Percentiles rank a stretch among this genome's conserved stretches.
These are phyloP conservation scores for Asterochloris erici DNA, from an alignment of 139 green algal genomes.

Conservation along the genomic window DNA sequence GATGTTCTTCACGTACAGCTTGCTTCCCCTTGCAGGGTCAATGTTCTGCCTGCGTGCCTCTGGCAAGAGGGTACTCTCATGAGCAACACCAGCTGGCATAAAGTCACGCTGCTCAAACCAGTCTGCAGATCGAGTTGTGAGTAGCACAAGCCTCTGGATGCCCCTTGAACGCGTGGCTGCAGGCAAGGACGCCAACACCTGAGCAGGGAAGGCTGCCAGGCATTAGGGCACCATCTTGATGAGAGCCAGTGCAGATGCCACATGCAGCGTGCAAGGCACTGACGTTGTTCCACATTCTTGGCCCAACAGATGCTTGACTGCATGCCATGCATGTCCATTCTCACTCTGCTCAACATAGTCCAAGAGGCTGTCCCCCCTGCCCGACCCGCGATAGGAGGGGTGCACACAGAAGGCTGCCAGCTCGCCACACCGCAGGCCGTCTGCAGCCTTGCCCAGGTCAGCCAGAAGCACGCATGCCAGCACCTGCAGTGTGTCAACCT, in stretches of 20 bases:
- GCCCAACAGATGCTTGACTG: slow-evolving; percentile 15
- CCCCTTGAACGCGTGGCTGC: too few relatives aligned
- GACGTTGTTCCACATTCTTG: too few relatives aligned
- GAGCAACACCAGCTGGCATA: slow-evolving; percentile 25
- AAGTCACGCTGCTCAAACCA: slow-evolving; percentile 83
- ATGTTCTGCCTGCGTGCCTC: slow-evolving; percentile 26
- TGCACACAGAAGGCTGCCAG: slow-evolving; percentile 86
- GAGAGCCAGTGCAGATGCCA: too few relatives aligned
- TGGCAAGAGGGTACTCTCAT: slow-evolving; percentile 25
- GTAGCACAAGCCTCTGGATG: slow-evolving; percentile 61
- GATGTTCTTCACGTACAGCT: slow-evolving; percentile 82
- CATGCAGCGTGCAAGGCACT: too few relatives aligned
- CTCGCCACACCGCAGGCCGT: slow-evolving; percentile 60
- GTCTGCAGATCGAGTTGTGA: slow-evolving; percentile 81
- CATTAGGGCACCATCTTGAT: too few relatives aligned
- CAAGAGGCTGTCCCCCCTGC: slow-evolving; percentile 88
- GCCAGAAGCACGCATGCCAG: slow-evolving; percentile 68
- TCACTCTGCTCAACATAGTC: slow-evolving; percentile 54
- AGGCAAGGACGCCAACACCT: too few relatives aligned
- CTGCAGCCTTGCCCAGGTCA: slow-evolving; percentile 24
- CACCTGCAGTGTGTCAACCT: slow-evolving; percentile 41
- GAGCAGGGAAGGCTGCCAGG: too few relatives aligned
- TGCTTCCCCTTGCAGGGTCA: slow-evolving; percentile 71
- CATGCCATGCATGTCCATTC: slow-evolving; percentile 27
- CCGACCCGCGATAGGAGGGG: slow-evolving; percentile 60